phyloP scores from a whole-genome alignment of 2,329 filamentous ascomycete genomes.

The Torrubiella hemipterigena region DNA sequence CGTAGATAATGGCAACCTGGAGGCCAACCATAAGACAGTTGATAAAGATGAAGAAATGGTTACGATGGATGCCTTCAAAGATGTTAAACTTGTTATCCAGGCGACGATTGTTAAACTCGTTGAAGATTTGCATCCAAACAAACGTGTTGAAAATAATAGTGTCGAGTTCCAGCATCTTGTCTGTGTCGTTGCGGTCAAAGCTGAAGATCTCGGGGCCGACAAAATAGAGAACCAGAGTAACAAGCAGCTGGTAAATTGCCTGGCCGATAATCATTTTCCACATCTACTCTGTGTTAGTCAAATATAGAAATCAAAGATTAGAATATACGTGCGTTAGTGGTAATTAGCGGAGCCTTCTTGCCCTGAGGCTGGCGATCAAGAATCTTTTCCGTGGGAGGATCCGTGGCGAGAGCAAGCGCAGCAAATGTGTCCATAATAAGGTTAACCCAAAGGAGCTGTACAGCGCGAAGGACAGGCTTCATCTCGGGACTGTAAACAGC shows the following conservation, averaged over 20 bases:
- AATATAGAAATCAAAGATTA: background rate
- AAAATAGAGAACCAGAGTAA: constrained; percentile 50
- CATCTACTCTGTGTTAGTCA: constrained; percentile 24
- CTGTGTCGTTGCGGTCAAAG: constrained; percentile 26
- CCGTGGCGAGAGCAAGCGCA: constrained; percentile 56
- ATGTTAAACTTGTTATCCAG: constrained; percentile 84
- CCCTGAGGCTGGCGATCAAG: constrained; percentile 39
- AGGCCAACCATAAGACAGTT: constrained; percentile 72
- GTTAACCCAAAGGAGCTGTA: constrained; percentile 52
- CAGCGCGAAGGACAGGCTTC: constrained; percentile 43
- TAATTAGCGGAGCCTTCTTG: constrained; percentile 64
- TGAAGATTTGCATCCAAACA: constrained; percentile 68
- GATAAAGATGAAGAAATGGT: constrained; percentile 74
- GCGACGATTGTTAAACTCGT: constrained; percentile 70
- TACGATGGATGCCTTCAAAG: constrained; percentile 67
- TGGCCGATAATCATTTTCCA: constrained; percentile 57
- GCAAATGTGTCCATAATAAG: constrained; percentile 54
- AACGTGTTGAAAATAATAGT: constrained; percentile 60
- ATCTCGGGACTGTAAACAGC: constrained; percentile 38
- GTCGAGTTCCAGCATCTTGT: constrained; percentile 34
- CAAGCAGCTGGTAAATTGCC: constrained; percentile 46
- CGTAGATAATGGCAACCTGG: constrained; percentile 74
- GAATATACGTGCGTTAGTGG: constrained; percentile 27
- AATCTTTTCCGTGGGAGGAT: constrained; percentile 45
- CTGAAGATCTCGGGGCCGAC: constrained; percentile 42